phyloP scores from a whole-genome alignment of 2,329 filamentous ascomycete species.

The Aspergillus brunneoviolaceus region DNA sequence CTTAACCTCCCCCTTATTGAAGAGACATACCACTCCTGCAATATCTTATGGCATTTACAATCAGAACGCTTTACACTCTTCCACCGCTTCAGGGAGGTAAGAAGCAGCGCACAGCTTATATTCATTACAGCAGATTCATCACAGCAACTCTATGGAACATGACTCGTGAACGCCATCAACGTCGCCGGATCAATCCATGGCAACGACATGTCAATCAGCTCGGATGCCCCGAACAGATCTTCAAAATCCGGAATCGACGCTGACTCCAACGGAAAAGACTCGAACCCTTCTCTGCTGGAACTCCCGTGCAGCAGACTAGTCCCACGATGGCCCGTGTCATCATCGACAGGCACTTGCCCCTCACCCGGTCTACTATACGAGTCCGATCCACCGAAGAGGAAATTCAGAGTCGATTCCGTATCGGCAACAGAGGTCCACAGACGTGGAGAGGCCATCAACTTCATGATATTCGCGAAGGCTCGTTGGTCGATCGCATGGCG shows the following conservation, averaged over 20 bases:
- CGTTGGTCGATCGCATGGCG: not conserved
- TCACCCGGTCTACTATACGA: not conserved
- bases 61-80: no score
- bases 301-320: not conserved
- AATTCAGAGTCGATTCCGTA: not conserved
- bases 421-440: not conserved
- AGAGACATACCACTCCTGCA: no score
- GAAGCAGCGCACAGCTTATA: no score
- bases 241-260: not conserved
- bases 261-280: not conserved
- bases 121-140: no score
- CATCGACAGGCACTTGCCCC: no score
- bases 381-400: not conserved
- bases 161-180: not conserved
- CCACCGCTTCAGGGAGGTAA: no score
- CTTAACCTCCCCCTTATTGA: no score
- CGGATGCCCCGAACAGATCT: not conserved
- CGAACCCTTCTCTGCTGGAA: not conserved
- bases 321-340: not conserved
- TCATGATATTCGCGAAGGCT: not conserved
- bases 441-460: not conserved
- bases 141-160: not conserved
- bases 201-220: slow-evolving; percentile 1
- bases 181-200: not conserved
- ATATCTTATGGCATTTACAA: no score